Conservation (phyloP, 1,284 basidiomycete genomes). For the Cutaneotrichosporon cavernicola region DNA sequence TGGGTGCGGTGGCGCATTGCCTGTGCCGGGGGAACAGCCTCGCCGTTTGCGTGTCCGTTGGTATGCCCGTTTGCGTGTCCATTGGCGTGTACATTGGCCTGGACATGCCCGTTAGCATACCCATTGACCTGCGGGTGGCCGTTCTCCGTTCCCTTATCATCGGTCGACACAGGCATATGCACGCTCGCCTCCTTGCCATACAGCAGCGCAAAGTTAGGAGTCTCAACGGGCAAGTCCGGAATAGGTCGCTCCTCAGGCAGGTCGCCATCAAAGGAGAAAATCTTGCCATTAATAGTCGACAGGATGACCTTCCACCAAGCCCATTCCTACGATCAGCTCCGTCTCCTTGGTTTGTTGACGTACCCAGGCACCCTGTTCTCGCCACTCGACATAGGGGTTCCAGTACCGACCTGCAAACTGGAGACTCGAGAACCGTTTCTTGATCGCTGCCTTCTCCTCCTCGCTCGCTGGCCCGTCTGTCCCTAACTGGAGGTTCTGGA, state of each 20-base stretch:
- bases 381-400: constrained; percentile 57
- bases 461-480: constrained; percentile 37
- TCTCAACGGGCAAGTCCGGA: constrained; percentile 44
- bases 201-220: constrained; percentile 45
- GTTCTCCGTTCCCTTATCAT: constrained; percentile 1
- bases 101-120: constrained; percentile 6
- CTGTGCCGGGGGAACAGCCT: neutral
- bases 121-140: constrained; percentile 6
- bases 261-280: constrained; percentile 46
- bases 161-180: constrained; percentile 11
- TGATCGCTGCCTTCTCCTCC: constrained; percentile 50
- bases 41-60: neutral
- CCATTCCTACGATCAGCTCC: constrained; percentile 42
- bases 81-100: neutral
- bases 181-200: constrained; percentile 28
- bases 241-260: constrained; percentile 43
- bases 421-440: constrained; percentile 42
- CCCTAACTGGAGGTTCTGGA: constrained; percentile 28
- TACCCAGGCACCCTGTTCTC: constrained; percentile 56
- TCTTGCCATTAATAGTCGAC: constrained; percentile 46
- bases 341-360: constrained; percentile 13
- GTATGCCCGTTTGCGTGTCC: neutral
- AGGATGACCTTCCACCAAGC: constrained; percentile 48
- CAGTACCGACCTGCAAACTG: constrained; percentile 48
- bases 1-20: constrained; percentile 13